phyloP scores from a whole-genome alignment of 2,329 filamentous ascomycete species.

The Corinectria fuckeliana region DNA sequence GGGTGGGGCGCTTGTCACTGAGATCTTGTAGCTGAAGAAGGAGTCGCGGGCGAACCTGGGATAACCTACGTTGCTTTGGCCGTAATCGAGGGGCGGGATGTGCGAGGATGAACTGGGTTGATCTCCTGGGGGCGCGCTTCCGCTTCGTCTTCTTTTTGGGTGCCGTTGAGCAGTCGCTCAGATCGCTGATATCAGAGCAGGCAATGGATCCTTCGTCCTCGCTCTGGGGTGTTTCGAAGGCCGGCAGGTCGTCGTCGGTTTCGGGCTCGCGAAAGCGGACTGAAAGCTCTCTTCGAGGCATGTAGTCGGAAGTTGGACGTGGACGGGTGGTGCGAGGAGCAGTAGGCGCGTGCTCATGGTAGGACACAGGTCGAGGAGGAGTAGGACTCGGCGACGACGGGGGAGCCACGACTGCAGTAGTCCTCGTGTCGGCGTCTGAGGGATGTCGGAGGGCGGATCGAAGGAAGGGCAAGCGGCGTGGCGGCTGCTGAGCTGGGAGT shows the following conservation, averaged over 20 bases:
- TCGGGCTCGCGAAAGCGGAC: slow-evolving; percentile 54
- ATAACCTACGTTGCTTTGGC: slow-evolving; percentile 68
- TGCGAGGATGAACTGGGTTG: slow-evolving; percentile 70
- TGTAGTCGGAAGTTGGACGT: slow-evolving; percentile 47
- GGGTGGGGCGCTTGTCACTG: slow-evolving; percentile 66
- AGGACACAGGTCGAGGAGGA: slow-evolving; percentile 34
- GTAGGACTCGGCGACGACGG: slow-evolving; percentile 19
- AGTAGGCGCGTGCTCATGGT: slow-evolving; percentile 33
- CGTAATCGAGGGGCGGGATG: slow-evolving; percentile 68
- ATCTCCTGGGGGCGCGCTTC: slow-evolving; percentile 58
- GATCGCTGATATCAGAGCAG: slow-evolving; percentile 51
- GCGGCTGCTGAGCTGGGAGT: slow-evolving; percentile 41
- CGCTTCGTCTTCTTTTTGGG: slow-evolving; percentile 47
- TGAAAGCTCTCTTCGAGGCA: slow-evolving; percentile 49
- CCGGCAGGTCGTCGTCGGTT: slow-evolving; percentile 37
- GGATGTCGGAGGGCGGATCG: slow-evolving; percentile 50
- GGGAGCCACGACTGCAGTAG: slow-evolving; percentile 19
- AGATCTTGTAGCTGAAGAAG: slow-evolving; percentile 75
- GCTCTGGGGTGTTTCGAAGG: slow-evolving; percentile 39
- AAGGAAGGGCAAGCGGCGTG: slow-evolving; percentile 49
- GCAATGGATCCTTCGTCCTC: slow-evolving; percentile 56
- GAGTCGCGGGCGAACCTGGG: slow-evolving; percentile 71
- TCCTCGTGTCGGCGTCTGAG: slow-evolving; percentile 38
- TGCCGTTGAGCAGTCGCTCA: slow-evolving; percentile 54
- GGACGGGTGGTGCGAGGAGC: slow-evolving; percentile 33